Conservation (phyloP, 176 grass and related monocot genomes). For the Luzula sylvatica region DNA sequence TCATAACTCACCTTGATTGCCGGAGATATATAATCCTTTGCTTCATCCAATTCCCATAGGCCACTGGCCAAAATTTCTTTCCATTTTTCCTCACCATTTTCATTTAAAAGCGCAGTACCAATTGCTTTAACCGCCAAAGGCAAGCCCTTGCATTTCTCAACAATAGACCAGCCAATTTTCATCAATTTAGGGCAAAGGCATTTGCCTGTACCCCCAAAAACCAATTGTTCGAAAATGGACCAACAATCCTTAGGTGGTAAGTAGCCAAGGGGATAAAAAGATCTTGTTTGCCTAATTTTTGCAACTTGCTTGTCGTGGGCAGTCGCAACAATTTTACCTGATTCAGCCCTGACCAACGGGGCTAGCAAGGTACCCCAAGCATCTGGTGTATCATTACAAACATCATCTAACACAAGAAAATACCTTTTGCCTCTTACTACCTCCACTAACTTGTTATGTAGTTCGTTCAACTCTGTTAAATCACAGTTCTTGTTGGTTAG, state of each 20-base stretch:
- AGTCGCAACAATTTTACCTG: neutral
- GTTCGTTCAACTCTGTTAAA: neutral
- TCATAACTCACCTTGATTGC: slow-evolving; percentile 13
- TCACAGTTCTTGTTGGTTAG: neutral
- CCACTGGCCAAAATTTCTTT: neutral
- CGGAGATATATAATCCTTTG: neutral
- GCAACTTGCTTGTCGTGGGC: neutral
- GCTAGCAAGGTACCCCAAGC: neutral
- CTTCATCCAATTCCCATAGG: neutral
- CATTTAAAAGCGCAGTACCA: neutral
- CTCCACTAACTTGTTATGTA: neutral
- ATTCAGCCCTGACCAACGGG: neutral
- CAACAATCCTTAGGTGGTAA: neutral
- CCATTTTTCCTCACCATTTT: neutral
- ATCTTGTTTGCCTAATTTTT: slow-evolving; percentile 9
- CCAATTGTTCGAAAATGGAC: neutral
- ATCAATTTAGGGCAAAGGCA: neutral
- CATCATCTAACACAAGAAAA: slow-evolving; percentile 14
- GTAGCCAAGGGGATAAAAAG: neutral
- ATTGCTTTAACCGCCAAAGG: slow-evolving; percentile 4
- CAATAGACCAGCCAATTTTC: neutral
- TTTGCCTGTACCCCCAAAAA: neutral
- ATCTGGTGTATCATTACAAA: neutral
- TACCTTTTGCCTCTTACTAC: slow-evolving; percentile 4
- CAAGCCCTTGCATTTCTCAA: neutral